Conservation (phyloP, 805 yeast genomes). For the Candida rishiriensis region DNA sequence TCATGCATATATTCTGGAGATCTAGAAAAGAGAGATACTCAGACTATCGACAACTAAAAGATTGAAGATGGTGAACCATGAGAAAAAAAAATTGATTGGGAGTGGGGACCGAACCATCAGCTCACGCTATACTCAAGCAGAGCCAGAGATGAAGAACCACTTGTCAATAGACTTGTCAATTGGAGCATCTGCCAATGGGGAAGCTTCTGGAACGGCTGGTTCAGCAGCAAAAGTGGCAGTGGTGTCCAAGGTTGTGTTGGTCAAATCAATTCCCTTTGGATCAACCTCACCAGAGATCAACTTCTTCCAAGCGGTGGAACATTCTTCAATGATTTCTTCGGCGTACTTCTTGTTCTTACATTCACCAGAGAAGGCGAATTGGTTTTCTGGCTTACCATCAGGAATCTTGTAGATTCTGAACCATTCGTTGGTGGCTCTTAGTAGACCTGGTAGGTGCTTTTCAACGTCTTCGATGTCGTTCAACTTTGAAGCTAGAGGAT, state of each 20-base stretch:
- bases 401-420: slow-evolving; percentile 97
- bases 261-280: slow-evolving; percentile 64
- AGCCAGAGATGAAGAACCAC: slow-evolving; percentile 96
- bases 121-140: slow-evolving; percentile 31
- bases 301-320: slow-evolving; percentile 78
- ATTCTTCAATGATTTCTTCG: slow-evolving; percentile 75
- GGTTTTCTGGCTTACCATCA: slow-evolving; percentile 95
- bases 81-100: not conserved
- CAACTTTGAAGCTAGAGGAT: slow-evolving; percentile 83
- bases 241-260: slow-evolving; percentile 66
- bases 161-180: slow-evolving; percentile 95
- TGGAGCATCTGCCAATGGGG: slow-evolving; percentile 80
- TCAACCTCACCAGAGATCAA: slow-evolving; percentile 62
- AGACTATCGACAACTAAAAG: not conserved
- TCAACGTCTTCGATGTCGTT: slow-evolving; percentile 90
- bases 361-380: slow-evolving; percentile 94
- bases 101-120: no score
- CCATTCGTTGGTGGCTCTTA: slow-evolving; percentile 96
- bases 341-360: slow-evolving; percentile 87
- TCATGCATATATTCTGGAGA: not conserved
- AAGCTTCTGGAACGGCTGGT: slow-evolving; percentile 61
- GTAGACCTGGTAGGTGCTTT: slow-evolving; percentile 83
- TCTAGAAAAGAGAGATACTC: not conserved
- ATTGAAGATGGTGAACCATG: not conserved
- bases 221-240: slow-evolving; percentile 51